These are phyloP conservation scores for Fonsecaea pugnacius DNA, from an alignment of 2,329 filamentous ascomycete genomes.

Conservation along the genomic window DNA sequence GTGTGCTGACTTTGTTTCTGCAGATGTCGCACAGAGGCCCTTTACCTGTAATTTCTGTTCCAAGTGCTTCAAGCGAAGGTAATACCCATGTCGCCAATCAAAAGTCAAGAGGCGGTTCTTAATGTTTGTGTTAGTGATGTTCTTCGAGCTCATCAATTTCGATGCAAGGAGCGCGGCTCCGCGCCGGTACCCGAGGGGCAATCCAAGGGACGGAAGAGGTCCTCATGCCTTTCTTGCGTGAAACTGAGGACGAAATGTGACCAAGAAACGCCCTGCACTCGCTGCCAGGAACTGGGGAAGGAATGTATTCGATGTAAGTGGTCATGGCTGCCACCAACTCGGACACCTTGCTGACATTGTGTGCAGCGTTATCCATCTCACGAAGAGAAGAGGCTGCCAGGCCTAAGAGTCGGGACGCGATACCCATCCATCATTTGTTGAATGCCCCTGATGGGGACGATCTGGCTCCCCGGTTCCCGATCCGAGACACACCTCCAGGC, in stretches of 20 bases:
- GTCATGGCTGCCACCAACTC: conserved; percentile 18
- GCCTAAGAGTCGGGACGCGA: conserved; percentile 32
- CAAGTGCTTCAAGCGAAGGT: conserved; percentile 36
- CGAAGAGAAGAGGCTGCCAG: conserved; percentile 16
- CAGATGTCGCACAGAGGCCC: conserved; percentile 33
- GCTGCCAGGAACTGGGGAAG: conserved; percentile 34
- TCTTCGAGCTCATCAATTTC: conserved; percentile 34
- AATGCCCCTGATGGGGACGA: conserved; percentile 30
- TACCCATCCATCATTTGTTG: conserved; percentile 32
- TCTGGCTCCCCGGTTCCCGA: conserved; percentile 29
- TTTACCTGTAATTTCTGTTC: conserved; percentile 34
- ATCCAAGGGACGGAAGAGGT: conserved; percentile 34
- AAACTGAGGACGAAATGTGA: conserved; percentile 34
- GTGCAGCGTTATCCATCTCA: conserved; percentile 20
- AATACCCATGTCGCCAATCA: neutral
- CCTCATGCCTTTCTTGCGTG: conserved; percentile 34
- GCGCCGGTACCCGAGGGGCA: conserved; percentile 34
- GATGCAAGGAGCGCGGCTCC: conserved; percentile 34
- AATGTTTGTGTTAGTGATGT: conserved; percentile 27
- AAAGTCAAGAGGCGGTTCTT: neutral
- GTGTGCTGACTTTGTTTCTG: neutral
- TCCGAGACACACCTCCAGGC: conserved; percentile 18
- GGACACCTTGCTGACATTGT: neutral
- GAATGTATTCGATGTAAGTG: conserved; percentile 33
- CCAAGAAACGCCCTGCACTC: conserved; percentile 32